Evolutionary conservation across 202 grass and related monocot species (phyloP), one percentile per base, ranked within the genome.

Genomic region (Bolboschoenoplectus hybrid): DNA sequence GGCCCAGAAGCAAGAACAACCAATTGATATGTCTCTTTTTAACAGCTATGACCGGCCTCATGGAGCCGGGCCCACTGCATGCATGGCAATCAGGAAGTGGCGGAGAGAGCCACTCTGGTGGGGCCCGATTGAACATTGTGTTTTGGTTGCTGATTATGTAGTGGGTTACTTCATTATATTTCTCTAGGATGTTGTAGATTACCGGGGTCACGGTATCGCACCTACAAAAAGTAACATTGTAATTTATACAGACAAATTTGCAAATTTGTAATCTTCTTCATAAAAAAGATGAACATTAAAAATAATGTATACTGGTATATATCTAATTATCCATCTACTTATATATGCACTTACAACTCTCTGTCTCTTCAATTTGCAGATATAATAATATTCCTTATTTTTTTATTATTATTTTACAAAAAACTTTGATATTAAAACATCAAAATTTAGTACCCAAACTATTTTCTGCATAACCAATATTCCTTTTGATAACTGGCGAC

Each of bases 11-110:
- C 53, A 94, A 81, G 86, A 97, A 92, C 4, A 97, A 6, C 92
- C 92, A 97, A 83, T 97, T 97, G 84, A 94, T 91, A 14, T 82
- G 43, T 14, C 20, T 20, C 86, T 92, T 92, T 0, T 94, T 89
- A 10, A 63, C 64, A 12, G 90, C 70, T 80, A 97, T 85, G 75
- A 85, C 87, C 0, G 92, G 94, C 41, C 72, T 63, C 86, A 94
- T 12, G 71, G 14, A 70, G 12, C 58, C n/a, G 0, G 19, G 2
- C 60, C 76, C 16, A 7, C 75, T 44, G 53, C 94, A 97, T 4
- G 39, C 74, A 4, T 0, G 64, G 90, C 94, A 94, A 40, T 89
- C 77, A 1, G 69, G 87, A 1, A 91, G 84, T 8, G 2, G 2
- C 3, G 89, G 84, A 19, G 2, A 32, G 76, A 87, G 79, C 92